phyloP scores from a whole-genome alignment of 1,139 yeast genomes.

The Geotrichum cucujoidarum region DNA sequence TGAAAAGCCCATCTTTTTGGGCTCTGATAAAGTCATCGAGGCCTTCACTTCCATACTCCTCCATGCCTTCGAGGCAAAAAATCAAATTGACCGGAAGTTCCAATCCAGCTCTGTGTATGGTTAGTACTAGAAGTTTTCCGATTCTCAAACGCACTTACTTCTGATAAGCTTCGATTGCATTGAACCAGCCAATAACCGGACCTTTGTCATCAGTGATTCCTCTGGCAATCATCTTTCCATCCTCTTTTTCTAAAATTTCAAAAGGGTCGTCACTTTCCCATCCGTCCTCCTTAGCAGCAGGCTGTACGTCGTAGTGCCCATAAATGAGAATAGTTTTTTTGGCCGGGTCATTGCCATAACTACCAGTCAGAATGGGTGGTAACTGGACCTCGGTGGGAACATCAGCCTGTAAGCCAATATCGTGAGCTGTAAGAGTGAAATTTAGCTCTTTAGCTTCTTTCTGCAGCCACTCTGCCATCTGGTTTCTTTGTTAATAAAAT shows the following conservation, averaged over 20 bases:
- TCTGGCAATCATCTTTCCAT: constrained; percentile 67
- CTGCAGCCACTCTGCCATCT: constrained; percentile 77
- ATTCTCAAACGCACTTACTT: constrained; percentile 32
- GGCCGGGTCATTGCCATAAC: constrained; percentile 65
- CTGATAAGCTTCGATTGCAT: constrained; percentile 83
- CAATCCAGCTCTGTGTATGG: constrained; percentile 66
- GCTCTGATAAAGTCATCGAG: constrained; percentile 73
- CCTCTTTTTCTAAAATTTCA: constrained; percentile 56
- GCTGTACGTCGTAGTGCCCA: constrained; percentile 98
- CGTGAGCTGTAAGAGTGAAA: constrained; percentile 70
- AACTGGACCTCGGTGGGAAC: constrained; percentile 52
- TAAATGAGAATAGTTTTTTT: constrained; percentile 87
- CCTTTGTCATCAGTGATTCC: constrained; percentile 98
- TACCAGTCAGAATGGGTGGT: constrained; percentile 89
- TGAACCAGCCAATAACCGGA: constrained; percentile 96
- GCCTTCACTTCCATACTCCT: constrained; percentile 93
- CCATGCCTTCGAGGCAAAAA: constrained; percentile 98
- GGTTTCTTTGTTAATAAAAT: not conserved
- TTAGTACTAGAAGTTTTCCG: not conserved
- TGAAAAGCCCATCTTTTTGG: constrained; percentile 76
- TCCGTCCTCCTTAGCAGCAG: constrained; percentile 87
- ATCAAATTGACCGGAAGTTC: constrained; percentile 92
- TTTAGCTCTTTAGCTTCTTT: constrained; percentile 63
- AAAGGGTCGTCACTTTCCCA: constrained; percentile 89
- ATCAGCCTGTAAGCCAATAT: constrained; percentile 84